Percentiles rank a stretch among this genome's conserved stretches.
Evolutionary conservation across 1,284 basidiomycete species (phyloP).

Genomic region (Cryptococcus wingfieldii): DNA sequence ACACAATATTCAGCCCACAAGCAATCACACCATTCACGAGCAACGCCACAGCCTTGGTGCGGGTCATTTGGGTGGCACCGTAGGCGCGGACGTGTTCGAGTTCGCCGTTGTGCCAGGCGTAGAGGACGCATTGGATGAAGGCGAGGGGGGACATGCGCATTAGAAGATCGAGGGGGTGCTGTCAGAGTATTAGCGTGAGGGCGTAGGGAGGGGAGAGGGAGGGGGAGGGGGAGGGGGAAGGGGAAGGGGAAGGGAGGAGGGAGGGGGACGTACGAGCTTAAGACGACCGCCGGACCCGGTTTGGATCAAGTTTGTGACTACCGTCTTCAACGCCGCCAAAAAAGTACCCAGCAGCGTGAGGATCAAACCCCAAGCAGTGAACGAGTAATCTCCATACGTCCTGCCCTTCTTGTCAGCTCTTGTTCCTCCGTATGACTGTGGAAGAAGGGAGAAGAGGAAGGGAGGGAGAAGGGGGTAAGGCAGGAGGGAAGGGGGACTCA

Average conservation of each 20-base stretch:
- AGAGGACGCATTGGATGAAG: conserved; percentile 73
- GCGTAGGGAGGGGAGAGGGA: neutral
- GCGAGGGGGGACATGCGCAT: conserved; percentile 80
- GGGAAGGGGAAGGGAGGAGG: no score
- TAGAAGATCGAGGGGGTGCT: conserved; percentile 82
- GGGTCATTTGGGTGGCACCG: conserved; percentile 55
- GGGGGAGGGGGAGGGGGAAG: no score
- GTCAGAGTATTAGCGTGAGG: conserved; percentile 28
- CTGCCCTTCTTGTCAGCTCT: conserved; percentile 46
- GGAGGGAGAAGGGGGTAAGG: neutral
- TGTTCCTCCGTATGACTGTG: neutral
- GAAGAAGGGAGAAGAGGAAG: neutral
- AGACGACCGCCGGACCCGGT: conserved; percentile 48
- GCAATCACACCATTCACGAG: conserved; percentile 76
- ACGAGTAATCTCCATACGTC: conserved; percentile 87
- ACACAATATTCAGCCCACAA: conserved; percentile 84
- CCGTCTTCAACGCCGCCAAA: conserved; percentile 84
- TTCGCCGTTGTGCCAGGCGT: conserved; percentile 74
- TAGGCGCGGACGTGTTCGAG: conserved; percentile 60
- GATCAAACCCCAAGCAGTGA: conserved; percentile 71
- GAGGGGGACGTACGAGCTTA: conserved; percentile 36
- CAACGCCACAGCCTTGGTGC: conserved; percentile 57
- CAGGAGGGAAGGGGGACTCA: conserved; percentile 53
- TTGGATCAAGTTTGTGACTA: conserved; percentile 77
- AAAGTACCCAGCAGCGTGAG: conserved; percentile 82